Percentiles rank a stretch among this genome's conserved stretches.
Conservation (phyloP, 1,139 yeast species). For the Pichia sp. region DNA sequence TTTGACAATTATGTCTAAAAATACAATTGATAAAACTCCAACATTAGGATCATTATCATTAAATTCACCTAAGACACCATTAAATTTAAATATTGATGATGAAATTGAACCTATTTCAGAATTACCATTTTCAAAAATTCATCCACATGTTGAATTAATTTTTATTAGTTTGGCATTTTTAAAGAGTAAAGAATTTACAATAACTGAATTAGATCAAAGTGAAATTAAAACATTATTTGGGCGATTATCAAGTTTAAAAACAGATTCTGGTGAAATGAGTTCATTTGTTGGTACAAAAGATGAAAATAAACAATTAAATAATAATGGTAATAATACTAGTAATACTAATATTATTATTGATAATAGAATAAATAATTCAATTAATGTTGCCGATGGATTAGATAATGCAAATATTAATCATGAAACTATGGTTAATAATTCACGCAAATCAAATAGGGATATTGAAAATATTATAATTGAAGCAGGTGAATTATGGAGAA, state of each 20-base stretch:
- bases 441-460: conserved; percentile 34
- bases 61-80: conserved; percentile 11
- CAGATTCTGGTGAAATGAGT: conserved; percentile 27
- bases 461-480: conserved; percentile 66
- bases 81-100: conserved; percentile 1
- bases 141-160: conserved; percentile 72
- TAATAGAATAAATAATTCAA: background rate
- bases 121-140: conserved; percentile 61
- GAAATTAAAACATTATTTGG: conserved; percentile 78
- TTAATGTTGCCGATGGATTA: no score
- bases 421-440: conserved; percentile 2
- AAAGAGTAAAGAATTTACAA: conserved; percentile 70
- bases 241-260: conserved; percentile 35
- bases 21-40: conserved; percentile 25
- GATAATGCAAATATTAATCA: no score
- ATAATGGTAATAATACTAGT: background rate
- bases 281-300: conserved; percentile 24
- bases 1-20: conserved; percentile 22
- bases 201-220: conserved; percentile 82
- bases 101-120: conserved; percentile 22
- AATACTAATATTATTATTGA: background rate
- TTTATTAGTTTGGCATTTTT: conserved; percentile 75
- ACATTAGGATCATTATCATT: conserved; percentile 19
- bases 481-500: conserved; percentile 87
- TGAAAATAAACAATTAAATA: conserved; percentile 2